phyloP scores from a whole-genome alignment of 2,329 filamentous ascomycete genomes.

The Aspergillus ruber region DNA sequence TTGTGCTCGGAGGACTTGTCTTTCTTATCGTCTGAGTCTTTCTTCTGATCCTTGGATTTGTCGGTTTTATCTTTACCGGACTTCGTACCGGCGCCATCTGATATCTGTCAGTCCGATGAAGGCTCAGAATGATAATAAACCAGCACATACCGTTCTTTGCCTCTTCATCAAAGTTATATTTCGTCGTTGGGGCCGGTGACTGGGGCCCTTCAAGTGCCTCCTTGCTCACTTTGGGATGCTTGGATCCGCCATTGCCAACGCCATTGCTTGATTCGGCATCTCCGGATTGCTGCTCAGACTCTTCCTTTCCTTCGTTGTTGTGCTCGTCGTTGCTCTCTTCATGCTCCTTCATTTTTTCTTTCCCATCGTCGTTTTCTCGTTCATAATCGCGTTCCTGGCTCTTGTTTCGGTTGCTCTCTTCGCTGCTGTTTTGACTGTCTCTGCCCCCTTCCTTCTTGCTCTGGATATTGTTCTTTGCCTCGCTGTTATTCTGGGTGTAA shows the following conservation, averaged over 20 bases:
- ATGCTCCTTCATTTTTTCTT: neutral
- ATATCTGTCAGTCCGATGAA: neutral
- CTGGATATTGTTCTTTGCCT: neutral
- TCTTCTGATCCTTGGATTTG: neutral
- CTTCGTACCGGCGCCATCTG: neutral
- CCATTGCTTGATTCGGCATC: neutral
- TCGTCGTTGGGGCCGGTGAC: neutral
- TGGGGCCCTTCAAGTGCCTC: neutral
- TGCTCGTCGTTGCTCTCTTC: neutral
- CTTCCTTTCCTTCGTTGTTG: neutral
- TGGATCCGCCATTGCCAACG: neutral
- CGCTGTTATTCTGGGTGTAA: neutral
- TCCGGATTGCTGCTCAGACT: neutral
- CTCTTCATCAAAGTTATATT: neutral
- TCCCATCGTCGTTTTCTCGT: neutral
- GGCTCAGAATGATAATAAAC: neutral
- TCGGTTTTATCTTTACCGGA: neutral
- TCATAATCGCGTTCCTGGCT: too few species aligned
- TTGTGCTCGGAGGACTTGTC: neutral
- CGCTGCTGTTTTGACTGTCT: neutral
- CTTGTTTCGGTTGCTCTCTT: neutral
- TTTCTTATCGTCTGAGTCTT: neutral
- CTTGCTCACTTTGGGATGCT: neutral
- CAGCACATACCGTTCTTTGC: neutral
- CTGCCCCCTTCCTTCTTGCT: neutral